Evolutionary conservation across 768 basidiomycete species (phyloP), one percentile per base, ranked within the genome.

Genomic region (Tulasnella sp.): DNA sequence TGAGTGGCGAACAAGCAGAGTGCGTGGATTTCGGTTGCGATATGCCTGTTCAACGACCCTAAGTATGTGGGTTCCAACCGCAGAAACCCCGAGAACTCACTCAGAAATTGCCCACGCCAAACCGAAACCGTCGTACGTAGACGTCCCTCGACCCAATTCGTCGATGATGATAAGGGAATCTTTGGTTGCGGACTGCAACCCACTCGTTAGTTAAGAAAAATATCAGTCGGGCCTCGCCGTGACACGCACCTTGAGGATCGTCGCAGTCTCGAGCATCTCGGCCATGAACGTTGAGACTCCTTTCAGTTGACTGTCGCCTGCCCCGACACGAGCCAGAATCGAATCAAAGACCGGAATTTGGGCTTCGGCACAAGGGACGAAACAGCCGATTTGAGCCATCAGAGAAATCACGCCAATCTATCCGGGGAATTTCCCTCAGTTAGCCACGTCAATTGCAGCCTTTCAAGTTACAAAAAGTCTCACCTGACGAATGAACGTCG

Each of bases 261-360:
- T 94, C 0, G 97, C 96, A 0, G 96, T 99, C 83, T 99, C 97
- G 37, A 99, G 87, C 97, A 99, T 99, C 83, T 99, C 97, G 1
- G 96, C 96, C 97, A 99, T 99, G 82, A 99, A 99, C 0, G 97
- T 99, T 34, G 95, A 97, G 0, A 99, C 94, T 14, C 97, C 97
- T 83, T 97, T 99, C 67, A 99, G 84, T 81, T 99, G 97, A 82
- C 93, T 96, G 82, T 99, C 97, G 0, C 97, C 97, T 0, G 97
- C 97, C 11, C 97, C 97, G 1, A 99, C 97, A 78, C 97, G 88
- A 76, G 97, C 97, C 14, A 99, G 84, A 64, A 99, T 91, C 2
- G 95, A 97, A 83, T 99, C 97, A 77, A 99, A 99, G 72, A 99
- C 89, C 0, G 97, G 97, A 1, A 99, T 79, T 36, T 88, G 86